Conservation (phyloP, 768 basidiomycete species). For the Lactifluus echinatus region DNA sequence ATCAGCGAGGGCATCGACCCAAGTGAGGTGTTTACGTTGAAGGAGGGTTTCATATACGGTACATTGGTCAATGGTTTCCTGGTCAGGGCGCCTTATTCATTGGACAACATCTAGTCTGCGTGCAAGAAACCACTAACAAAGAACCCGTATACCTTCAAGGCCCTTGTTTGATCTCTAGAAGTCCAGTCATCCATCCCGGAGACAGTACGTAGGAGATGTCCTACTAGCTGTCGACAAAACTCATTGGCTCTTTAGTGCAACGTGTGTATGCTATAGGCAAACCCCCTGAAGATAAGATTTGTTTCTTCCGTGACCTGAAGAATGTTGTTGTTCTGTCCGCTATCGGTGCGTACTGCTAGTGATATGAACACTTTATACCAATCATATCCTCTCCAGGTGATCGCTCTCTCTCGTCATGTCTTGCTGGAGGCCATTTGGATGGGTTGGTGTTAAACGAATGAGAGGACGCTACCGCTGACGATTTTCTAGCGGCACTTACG, state of each 20-base stretch:
- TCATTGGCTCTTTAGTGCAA: constrained; percentile 2
- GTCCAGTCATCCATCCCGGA: neutral
- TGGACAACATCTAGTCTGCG: neutral
- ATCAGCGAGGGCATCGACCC: neutral
- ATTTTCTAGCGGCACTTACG: constrained; percentile 51
- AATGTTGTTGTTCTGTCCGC: neutral
- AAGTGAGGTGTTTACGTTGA: neutral
- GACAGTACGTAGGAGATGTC: neutral
- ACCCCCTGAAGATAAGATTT: constrained; percentile 20
- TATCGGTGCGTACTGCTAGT: neutral
- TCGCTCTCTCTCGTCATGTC: neutral
- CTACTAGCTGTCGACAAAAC: neutral
- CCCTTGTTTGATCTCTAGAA: neutral
- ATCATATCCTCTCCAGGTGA: neutral
- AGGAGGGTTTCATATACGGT: neutral
- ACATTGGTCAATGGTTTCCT: neutral
- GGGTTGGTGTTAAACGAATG: constrained; percentile 37
- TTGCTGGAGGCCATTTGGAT: constrained; percentile 46
- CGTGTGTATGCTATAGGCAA: constrained; percentile 25
- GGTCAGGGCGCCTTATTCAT: neutral
- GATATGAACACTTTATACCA: neutral
- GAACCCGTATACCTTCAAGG: neutral
- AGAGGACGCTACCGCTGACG: neutral
- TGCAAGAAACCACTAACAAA: neutral
- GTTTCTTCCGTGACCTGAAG: neutral